Base-by-base conservation (phyloP, 768 basidiomycete species). In the Collybiopsis luxurians region DNA sequence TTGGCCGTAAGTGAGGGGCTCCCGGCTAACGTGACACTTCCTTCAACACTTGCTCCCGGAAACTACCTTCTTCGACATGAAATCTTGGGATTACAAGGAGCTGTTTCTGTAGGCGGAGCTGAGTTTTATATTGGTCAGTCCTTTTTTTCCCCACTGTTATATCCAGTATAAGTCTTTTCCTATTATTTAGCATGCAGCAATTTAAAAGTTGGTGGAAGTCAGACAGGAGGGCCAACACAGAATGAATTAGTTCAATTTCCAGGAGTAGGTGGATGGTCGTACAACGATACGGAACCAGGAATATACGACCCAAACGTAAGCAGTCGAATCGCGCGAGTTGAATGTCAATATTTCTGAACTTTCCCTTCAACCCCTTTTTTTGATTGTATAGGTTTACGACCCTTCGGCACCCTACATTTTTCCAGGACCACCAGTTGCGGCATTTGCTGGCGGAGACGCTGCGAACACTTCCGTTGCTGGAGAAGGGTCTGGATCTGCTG, bases 31-130 rank as follows among this genome's bases (percentile, higher is more conserved):
- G 69, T 80, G 1, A 74, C 70, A 0, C 63, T 86, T 46, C 85
- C 85, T 1, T 59, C 68, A 19, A 79, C 77, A 44, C 67, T 92
- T 53, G 75, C 82, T 2, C 71, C 86, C 2, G 90, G 90, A 4
- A 81, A 86, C 61, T 92, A 92, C 68, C 74, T 92, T 57, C 68
- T 91, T 65, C 87, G 90, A 1, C 85, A 90, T 67, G 90, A 92
- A 67, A 86, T 92, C 69, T 85, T 92, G 67, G 85, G 86, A 10
- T 80, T 92, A 13, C 90, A 92, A 64, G 77, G 42, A 2, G 89
- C 79, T 5, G 75, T 65, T n/a, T 60, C 64, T 2, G 10, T 64
- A 17, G 83, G 84, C 4, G 87, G 87, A 19, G 90, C 88, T 1
- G 90, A 92, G 70, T 92, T 91, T 71, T 42, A 42, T n/a, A 17